These are phyloP conservation scores for Bretziella fagacearum DNA, from an alignment of 2,329 filamentous ascomycete genomes.

Conservation along the genomic window DNA sequence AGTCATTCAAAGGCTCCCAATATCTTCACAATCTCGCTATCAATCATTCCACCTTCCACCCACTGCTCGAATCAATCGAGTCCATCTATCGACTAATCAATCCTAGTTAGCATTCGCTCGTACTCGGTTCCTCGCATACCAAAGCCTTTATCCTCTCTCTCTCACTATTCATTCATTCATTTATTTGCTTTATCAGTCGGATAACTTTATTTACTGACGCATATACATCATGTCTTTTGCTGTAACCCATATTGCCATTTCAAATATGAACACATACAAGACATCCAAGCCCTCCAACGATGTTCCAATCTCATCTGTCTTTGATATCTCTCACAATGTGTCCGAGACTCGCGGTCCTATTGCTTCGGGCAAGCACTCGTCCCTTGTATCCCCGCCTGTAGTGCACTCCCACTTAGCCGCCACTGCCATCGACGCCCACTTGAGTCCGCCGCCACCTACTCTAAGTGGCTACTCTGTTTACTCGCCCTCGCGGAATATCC, in stretches of 20 bases:
- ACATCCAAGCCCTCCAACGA: not conserved
- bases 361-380: constrained; percentile 1
- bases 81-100: not conserved
- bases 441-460: constrained; percentile 5
- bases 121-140: too few species aligned
- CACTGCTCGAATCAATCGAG: not conserved
- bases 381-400: constrained; percentile 12
- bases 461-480: not conserved
- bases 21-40: not conserved
- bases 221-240: not conserved
- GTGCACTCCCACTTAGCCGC: constrained; percentile 8
- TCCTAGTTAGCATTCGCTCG: too few species aligned
- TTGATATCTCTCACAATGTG: constrained; percentile 11
- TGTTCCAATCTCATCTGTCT: constrained; percentile 10
- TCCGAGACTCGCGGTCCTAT: constrained; percentile 7
- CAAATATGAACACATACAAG: not conserved
- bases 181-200: not conserved
- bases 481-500: not conserved
- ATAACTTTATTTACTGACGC: not conserved
- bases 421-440: not conserved
- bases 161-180: not conserved
- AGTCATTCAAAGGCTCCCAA: not conserved
- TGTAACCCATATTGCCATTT: not conserved
- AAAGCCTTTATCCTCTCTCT: too few species aligned
- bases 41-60: not conserved